A percentile compares a stretch with the other conserved stretches of the same genome.
phyloP scores from a whole-genome alignment of 768 basidiomycete genomes.

The Dendrothele bispora region DNA sequence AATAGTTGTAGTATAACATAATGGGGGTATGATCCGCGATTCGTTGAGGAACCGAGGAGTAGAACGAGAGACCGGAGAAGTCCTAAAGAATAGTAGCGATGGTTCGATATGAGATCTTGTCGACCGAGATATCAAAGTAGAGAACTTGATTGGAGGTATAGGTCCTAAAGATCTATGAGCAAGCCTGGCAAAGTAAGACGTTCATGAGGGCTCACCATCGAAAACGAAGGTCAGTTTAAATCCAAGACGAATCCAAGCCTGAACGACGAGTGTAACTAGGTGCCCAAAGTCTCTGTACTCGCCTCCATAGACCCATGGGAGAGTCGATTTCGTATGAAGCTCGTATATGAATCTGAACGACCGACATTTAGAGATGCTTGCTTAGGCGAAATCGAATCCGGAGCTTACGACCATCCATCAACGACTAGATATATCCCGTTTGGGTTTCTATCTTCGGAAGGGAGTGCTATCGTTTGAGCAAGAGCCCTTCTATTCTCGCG shows the following conservation, averaged over 20 bases:
- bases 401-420: conserved; percentile 86
- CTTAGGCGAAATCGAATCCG: conserved; percentile 8
- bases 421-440: conserved; percentile 57
- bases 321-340: conserved; percentile 53
- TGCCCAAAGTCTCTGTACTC: conserved; percentile 62
- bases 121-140: conserved; percentile 61
- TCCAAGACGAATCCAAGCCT: conserved; percentile 70
- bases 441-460: conserved; percentile 17
- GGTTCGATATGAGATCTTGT: conserved; percentile 58
- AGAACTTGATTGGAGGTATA: conserved; percentile 69
- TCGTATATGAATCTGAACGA: conserved; percentile 70
- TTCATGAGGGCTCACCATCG: conserved; percentile 56
- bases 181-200: conserved; percentile 6
- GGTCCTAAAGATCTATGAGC: conserved; percentile 48
- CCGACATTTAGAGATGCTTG: conserved; percentile 10
- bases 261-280: conserved; percentile 50
- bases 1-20: conserved; percentile 58
- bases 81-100: conserved; percentile 77
- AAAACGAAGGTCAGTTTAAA: conserved; percentile 75
- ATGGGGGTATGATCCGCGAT: conserved; percentile 73
- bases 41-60: conserved; percentile 70
- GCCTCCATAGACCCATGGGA: conserved; percentile 87
- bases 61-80: conserved; percentile 63
- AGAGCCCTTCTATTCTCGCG: conserved; percentile 46
- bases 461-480: conserved; percentile 30